Evolutionary conservation across 345 rosid genomes (phyloP).

Genomic region (Corchorus capsularis): DNA sequence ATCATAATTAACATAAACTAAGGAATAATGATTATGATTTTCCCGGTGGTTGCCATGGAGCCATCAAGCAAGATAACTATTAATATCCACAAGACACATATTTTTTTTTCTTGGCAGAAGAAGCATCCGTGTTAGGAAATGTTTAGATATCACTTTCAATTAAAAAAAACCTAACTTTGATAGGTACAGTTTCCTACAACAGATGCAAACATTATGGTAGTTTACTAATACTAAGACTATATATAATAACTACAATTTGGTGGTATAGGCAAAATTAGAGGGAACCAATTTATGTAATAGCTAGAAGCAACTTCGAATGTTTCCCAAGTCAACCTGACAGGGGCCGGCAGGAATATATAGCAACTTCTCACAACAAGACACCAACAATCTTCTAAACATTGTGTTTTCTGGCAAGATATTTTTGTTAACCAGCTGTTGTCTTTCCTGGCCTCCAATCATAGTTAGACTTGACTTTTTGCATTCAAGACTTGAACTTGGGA

Average conservation of each 20-base stretch:
- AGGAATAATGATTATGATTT: background rate
- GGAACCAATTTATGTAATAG: background rate
- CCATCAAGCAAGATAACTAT: background rate
- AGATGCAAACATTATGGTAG: background rate
- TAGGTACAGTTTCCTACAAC: background rate
- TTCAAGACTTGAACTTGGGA: no score
- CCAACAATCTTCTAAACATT: background rate
- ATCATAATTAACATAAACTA: background rate
- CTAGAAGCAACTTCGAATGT: background rate
- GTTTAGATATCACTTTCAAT: background rate
- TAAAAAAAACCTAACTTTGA: background rate
- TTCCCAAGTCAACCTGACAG: background rate
- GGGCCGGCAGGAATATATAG: background rate
- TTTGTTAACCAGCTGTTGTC: background rate
- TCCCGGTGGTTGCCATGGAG: background rate
- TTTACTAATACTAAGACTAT: background rate
- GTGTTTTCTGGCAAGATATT: background rate
- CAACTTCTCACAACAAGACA: background rate
- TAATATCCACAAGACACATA: background rate
- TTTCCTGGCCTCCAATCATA: no score
- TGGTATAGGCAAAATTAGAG: no score
- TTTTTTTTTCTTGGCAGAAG: background rate
- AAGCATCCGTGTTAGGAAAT: background rate
- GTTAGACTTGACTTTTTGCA: no score
- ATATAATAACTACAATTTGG: background rate